Percentiles rank a stretch among this genome's conserved stretches.
Conservation (phyloP, 2,329 filamentous ascomycete genomes). For the Pestalotiopsis sp. region DNA sequence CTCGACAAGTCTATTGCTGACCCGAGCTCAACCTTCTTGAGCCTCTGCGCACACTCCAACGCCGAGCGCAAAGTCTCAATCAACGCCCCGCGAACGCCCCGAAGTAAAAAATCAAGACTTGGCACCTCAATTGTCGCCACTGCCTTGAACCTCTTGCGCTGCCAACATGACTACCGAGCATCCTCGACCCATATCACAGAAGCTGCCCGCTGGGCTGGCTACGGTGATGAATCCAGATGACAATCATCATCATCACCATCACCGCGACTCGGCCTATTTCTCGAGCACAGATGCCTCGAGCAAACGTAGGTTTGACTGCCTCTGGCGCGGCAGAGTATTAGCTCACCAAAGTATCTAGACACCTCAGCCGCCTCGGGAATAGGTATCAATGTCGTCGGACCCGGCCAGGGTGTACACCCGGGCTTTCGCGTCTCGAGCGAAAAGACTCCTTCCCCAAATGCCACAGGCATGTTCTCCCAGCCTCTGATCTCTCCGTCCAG, state of each 20-base stretch:
- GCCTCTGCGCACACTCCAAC: background rate
- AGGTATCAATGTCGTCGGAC: conserved; percentile 41
- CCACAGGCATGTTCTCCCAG: conserved; percentile 52
- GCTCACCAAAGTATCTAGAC: conserved; percentile 32
- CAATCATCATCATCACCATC: conserved; percentile 27
- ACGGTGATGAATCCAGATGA: conserved; percentile 56
- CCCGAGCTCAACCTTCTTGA: conserved; percentile 3
- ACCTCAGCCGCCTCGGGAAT: conserved; percentile 49
- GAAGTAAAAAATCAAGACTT: background rate
- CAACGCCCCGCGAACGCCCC: background rate
- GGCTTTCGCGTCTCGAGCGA: conserved; percentile 56
- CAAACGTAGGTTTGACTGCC: conserved; percentile 46
- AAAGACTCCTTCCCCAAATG: conserved; percentile 65
- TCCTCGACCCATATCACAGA: conserved; percentile 41
- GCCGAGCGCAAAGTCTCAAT: background rate
- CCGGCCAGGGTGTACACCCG: conserved; percentile 35
- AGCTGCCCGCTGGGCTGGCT: conserved; percentile 50
- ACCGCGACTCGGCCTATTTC: conserved; percentile 53
- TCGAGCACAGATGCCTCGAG: conserved; percentile 51
- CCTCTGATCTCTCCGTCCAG: conserved; percentile 59
- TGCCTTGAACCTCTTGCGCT: background rate
- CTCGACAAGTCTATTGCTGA: background rate
- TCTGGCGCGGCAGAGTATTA: conserved; percentile 17
- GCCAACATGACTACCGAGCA: conserved; percentile 39
- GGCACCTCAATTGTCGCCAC: background rate